Base-by-base conservation (phyloP, 805 yeast species). In the Zygotorulaspora danielsina region DNA sequence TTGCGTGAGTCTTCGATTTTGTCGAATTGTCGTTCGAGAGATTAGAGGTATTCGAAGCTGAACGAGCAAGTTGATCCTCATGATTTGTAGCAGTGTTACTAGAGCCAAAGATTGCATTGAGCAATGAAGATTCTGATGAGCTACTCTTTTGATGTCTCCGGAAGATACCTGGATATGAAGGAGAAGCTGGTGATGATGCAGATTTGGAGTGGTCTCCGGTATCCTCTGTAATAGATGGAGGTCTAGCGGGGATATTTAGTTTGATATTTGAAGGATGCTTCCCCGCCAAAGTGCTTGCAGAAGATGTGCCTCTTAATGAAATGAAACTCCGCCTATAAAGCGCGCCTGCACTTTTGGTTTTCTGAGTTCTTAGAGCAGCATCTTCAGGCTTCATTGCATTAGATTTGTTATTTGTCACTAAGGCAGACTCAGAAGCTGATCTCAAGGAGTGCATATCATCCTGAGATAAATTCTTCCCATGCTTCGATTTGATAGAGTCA, bases 71-170 rank as follows among this genome's bases (percentile, higher is more conserved):
- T 18, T 35, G 37, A n/a, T 36, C 43, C 9, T 38, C 39, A 6
- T 28, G n/a, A n/a, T 28, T 38, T 9, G 35, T 13, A 20, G 52
- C 46, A 11, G 44, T 34, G 20, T 50, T 46, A 2, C 57, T 36
- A 4, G 63, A 67, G 38, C 65, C 66, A 44, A 65, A 67, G 17
- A 65, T 42, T 12, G 64, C 50, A 20, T 63, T 68, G 41, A 69
- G 58, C 1, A 69, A 40, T 0, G 78, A 70, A 1, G 78, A 69
- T 39, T 77, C 82, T 0, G 81, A 73, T 0, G 84, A 78, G 34
- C 72, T 74, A n/a, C 81, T 72, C 41, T 84, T 72, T 34, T 74
- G 71, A 50, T 80, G 86, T 45, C 79, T 73, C 47, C 83, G 67
- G 63, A 81, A 81, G 37, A 81, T 70, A 19, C 73, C 73, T 3